Evolutionary conservation across 179 eudicot genomes (phyloP).

Genomic region (Silene noctiflora): DNA sequence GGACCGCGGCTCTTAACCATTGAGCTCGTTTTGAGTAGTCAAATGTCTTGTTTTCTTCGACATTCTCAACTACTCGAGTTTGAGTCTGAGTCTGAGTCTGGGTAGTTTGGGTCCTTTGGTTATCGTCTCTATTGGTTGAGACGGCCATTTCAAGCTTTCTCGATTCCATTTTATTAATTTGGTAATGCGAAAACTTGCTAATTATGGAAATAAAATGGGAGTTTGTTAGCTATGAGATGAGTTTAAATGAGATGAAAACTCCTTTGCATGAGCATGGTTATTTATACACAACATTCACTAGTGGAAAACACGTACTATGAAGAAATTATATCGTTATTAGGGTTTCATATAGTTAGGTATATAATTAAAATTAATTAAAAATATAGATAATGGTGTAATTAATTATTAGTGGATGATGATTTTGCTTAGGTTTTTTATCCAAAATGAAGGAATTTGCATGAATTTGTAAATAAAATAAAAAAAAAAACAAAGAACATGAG

Average conservation of each 20-base stretch:
- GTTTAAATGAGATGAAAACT: background rate
- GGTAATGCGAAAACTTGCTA: background rate
- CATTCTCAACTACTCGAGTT: background rate
- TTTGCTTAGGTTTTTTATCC: background rate
- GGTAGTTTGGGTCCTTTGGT: background rate
- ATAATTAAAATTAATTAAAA: background rate
- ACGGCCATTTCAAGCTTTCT: background rate
- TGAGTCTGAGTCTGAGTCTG: background rate
- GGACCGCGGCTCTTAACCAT: constrained; percentile 51
- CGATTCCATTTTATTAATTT: constrained; percentile 14
- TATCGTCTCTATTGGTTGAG: background rate
- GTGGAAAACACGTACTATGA: constrained; percentile 3
- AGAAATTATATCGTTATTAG: background rate
- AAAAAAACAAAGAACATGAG: constrained; percentile 1
- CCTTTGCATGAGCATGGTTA: background rate
- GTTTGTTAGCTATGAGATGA: constrained; percentile 1
- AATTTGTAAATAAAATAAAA: background rate
- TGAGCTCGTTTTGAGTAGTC: constrained; percentile 49
- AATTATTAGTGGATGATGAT: constrained; percentile 11
- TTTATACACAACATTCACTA: constrained; percentile 11
- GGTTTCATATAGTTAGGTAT: background rate
- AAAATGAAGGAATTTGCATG: background rate
- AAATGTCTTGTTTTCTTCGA: background rate
- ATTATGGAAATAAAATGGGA: background rate
- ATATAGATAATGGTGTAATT: background rate